These are phyloP conservation scores for Kwoniella europaea DNA, from an alignment of 768 basidiomycete genomes.

Conservation along the genomic window DNA sequence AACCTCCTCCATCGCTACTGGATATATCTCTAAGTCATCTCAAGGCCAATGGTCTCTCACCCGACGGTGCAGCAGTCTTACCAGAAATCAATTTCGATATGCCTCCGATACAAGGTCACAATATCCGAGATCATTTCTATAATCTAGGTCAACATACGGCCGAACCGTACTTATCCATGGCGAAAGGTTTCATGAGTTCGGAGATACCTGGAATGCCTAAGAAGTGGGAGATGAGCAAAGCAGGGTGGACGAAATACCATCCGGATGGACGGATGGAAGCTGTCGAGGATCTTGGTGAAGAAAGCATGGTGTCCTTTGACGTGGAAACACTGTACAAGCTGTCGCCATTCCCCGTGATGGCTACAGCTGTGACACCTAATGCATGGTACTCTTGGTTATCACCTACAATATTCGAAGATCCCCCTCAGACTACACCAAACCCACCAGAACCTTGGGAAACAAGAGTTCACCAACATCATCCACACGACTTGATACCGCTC, in stretches of 20 bases:
- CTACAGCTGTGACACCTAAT: slow-evolving; percentile 77
- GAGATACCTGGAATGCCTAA: slow-evolving; percentile 69
- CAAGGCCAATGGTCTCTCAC: slow-evolving; percentile 77
- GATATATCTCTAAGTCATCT: slow-evolving; percentile 83
- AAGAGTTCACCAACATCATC: slow-evolving; percentile 23
- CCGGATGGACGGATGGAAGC: slow-evolving; percentile 77
- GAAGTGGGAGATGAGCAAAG: slow-evolving; percentile 62
- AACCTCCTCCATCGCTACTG: slow-evolving; percentile 67
- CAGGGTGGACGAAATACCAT: slow-evolving; percentile 90
- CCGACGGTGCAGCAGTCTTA: slow-evolving; percentile 77
- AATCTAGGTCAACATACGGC: slow-evolving; percentile 71
- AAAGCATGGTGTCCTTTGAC: slow-evolving; percentile 79
- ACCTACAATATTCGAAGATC: slow-evolving; percentile 61
- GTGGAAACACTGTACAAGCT: slow-evolving; percentile 86
- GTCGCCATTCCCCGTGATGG: slow-evolving; percentile 78
- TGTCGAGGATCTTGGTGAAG: slow-evolving; percentile 67
- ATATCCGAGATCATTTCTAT: slow-evolving; percentile 87
- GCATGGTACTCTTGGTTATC: slow-evolving; percentile 97
- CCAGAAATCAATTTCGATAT: slow-evolving; percentile 79
- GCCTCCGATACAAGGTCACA: slow-evolving; percentile 78
- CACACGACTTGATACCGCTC: slow-evolving; percentile 54
- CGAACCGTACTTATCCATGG: slow-evolving; percentile 77
- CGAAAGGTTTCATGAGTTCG: slow-evolving; percentile 65
- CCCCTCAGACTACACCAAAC: slow-evolving; percentile 7
- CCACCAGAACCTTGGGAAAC: slow-evolving; percentile 38